Evolutionary conservation across 192 early-diverging fungal species (phyloP).

Genomic region (Entomortierella beljakovae): DNA sequence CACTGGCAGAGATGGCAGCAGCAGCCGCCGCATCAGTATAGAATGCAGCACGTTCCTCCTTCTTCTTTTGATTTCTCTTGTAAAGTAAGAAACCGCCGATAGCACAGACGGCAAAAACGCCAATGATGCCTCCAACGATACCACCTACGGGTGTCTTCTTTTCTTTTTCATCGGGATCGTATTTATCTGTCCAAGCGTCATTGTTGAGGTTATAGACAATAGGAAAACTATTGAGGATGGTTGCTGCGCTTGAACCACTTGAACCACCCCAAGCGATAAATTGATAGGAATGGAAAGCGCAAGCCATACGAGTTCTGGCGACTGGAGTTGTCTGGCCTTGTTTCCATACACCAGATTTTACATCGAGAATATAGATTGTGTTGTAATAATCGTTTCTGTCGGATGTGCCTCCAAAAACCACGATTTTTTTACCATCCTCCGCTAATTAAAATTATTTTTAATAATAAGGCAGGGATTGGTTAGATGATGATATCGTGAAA

Average conservation of each 20-base stretch:
- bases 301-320: slow-evolving; percentile 35
- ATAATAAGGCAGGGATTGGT: no score
- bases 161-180: background rate
- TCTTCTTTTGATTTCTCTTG: slow-evolving; percentile 1
- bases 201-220: slow-evolving; percentile 33
- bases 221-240: slow-evolving; percentile 33
- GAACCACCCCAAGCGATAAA: slow-evolving; percentile 46
- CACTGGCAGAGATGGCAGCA: slow-evolving; percentile 6
- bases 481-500: no score
- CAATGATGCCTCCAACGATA: slow-evolving; percentile 19
- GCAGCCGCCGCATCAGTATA: slow-evolving; percentile 12
- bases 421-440: slow-evolving; percentile 37
- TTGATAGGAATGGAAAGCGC: slow-evolving; percentile 31
- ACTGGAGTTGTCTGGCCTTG: slow-evolving; percentile 16
- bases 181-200: slow-evolving; percentile 27
- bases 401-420: slow-evolving; percentile 31
- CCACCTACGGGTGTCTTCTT: background rate
- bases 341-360: slow-evolving; percentile 37
- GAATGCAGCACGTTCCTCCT: background rate
- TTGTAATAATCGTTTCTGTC: slow-evolving; percentile 20
- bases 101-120: background rate
- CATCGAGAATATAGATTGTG: slow-evolving; percentile 41
- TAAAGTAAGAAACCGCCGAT: background rate
- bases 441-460: slow-evolving; percentile 12
- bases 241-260: slow-evolving; percentile 3